Evolutionary conservation across 2,329 filamentous ascomycete genomes (phyloP), one percentile per base, ranked within the genome.

Genomic region (Pyrenochaeta sp.): DNA sequence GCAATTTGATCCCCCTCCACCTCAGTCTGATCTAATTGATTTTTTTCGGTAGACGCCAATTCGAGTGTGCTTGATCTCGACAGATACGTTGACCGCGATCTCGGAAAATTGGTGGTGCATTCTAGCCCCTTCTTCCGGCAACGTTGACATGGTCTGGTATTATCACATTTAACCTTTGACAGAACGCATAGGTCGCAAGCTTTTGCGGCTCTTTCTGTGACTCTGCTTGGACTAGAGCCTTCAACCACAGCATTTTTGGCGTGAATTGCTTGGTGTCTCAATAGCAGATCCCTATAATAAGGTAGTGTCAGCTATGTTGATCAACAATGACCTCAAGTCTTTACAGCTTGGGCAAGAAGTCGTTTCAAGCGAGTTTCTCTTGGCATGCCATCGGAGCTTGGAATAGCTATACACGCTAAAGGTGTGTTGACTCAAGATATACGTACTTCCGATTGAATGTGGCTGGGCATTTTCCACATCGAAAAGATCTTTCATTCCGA

Each of bases 391-490:
- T n/a, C n/a, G n/a, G n/a, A n/a, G n/a, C n/a, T n/a, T n/a, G n/a
- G n/a, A n/a, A n/a, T n/a, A n/a, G n/a, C n/a, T n/a, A n/a, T n/a
- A n/a, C n/a, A n/a, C n/a, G n/a, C n/a, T n/a, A n/a, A n/a, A n/a
- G n/a, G n/a, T n/a, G n/a, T n/a, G n/a, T n/a, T n/a, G n/a, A n/a
- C n/a, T n/a, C n/a, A n/a, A n/a, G n/a, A n/a, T n/a, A n/a, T n/a
- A n/a, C n/a, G n/a, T n/a, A n/a, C n/a, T n/a, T n/a, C n/a, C n/a
- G 53, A 41, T 67, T 68, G 53, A 68, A 67, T 2, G 55, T 60
- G 21, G 60, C 60, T 10, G 62, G 57, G 27, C 63, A 68, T 13
- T 61, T 52, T 6, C 47, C 44, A 35, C 65, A 68, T 15, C 56
- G 58, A 45, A 63, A 68, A 4, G 54, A 56, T 7, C 65, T 51